phyloP scores from a whole-genome alignment of 805 yeast species.

The Candida oleophila region DNA sequence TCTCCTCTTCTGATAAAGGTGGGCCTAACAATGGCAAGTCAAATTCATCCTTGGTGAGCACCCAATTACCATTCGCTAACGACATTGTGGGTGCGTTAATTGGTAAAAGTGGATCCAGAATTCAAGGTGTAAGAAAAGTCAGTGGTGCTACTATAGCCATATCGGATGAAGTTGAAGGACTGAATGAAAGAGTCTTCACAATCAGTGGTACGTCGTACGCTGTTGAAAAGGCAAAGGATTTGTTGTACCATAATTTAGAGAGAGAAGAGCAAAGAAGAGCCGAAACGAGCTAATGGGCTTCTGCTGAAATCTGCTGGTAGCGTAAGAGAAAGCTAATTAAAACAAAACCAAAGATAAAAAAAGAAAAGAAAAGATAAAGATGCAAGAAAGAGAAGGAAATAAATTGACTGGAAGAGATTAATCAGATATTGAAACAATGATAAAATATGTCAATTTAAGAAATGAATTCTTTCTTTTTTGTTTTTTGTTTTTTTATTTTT shows the following conservation, averaged over 20 bases:
- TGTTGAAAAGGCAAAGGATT: constrained; percentile 57
- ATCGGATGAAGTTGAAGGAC: constrained; percentile 63
- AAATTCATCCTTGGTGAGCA: constrained; percentile 18
- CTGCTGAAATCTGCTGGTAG: too few relatives aligned
- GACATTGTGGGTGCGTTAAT: constrained; percentile 87
- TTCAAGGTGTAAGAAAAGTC: constrained; percentile 77
- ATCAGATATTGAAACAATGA: too few relatives aligned
- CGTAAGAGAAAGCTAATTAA: not conserved
- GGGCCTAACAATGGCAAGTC: not conserved
- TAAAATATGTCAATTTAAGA: too few relatives aligned
- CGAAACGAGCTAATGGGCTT: constrained; percentile 9
- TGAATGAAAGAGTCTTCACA: constrained; percentile 67
- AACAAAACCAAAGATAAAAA: not conserved
- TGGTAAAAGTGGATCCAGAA: constrained; percentile 82
- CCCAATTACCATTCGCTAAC: constrained; percentile 62
- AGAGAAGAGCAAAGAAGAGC: constrained; percentile 52
- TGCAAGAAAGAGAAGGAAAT: not conserved
- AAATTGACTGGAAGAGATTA: not conserved
- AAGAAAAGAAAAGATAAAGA: not conserved
- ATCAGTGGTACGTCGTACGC: constrained; percentile 59
- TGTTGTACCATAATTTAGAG: constrained; percentile 58
- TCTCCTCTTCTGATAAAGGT: not conserved
- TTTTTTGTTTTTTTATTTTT: too few relatives aligned
- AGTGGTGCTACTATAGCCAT: constrained; percentile 80
- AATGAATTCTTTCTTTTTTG: not conserved